Percentiles rank a stretch among this genome's conserved stretches.
These are phyloP conservation scores for Lentinula sp. DNA, from an alignment of 768 basidiomycete species.

Conservation along the genomic window DNA sequence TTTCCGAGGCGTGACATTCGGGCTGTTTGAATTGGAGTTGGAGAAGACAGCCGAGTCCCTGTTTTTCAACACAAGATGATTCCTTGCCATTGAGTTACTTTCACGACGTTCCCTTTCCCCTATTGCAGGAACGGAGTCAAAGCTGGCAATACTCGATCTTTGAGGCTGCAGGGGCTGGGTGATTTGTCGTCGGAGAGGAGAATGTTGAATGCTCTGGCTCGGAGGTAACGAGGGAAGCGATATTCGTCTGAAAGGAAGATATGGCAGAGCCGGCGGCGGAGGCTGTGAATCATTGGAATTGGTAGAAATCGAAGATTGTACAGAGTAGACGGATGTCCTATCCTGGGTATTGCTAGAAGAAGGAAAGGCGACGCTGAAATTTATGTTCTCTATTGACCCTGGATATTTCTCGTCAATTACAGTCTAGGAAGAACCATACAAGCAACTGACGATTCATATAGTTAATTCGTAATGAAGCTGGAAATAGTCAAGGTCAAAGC, in stretches of 20 bases:
- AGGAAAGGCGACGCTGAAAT: constrained; percentile 22
- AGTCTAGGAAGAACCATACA: not conserved
- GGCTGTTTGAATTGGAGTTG: not conserved
- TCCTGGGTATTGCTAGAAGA: constrained; percentile 16
- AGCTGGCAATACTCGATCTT: constrained; percentile 58
- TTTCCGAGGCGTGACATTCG: constrained; percentile 19
- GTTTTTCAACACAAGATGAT: constrained; percentile 19
- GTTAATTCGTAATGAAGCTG: not conserved
- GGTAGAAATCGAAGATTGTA: constrained; percentile 7
- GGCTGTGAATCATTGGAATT: constrained; percentile 12
- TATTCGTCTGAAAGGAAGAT: constrained; percentile 60
- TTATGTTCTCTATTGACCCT: not conserved
- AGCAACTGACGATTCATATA: not conserved
- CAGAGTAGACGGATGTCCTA: constrained; percentile 4
- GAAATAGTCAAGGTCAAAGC: not conserved
- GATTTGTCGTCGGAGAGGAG: constrained; percentile 52
- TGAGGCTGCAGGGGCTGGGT: constrained; percentile 21
- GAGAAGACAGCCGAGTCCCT: constrained; percentile 17
- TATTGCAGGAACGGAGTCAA: constrained; percentile 59
- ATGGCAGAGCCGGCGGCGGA: constrained; percentile 33
- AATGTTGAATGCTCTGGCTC: constrained; percentile 26
- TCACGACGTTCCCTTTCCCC: constrained; percentile 23
- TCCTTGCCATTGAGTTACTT: constrained; percentile 24
- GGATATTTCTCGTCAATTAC: not conserved
- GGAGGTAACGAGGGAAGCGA: constrained; percentile 56